Evolutionary conservation across 2,329 filamentous ascomycete species (phyloP).

Genomic region (Botrytis pseudocinerea): DNA sequence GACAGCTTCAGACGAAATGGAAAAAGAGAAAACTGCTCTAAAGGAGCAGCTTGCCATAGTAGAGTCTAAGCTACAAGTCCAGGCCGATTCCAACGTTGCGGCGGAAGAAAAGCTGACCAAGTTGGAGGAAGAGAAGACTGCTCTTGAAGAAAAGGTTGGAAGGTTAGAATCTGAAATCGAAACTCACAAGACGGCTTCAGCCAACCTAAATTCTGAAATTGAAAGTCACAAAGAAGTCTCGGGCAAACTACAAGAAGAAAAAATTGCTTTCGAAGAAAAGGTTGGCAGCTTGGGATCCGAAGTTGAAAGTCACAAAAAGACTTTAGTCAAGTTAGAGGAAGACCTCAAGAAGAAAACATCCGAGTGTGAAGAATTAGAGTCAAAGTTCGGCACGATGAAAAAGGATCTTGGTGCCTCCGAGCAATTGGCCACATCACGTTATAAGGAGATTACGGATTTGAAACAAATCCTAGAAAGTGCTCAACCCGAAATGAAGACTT

Average conservation of each 20-base stretch:
- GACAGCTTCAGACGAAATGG: neutral
- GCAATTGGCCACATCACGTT: constrained; percentile 81
- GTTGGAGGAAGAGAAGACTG: constrained; percentile 67
- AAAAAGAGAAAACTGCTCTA: neutral
- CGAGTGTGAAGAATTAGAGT: constrained; percentile 68
- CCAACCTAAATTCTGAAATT: constrained; percentile 70
- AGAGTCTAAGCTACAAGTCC: neutral
- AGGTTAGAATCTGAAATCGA: constrained; percentile 71
- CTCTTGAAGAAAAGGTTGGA: constrained; percentile 62
- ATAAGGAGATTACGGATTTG: constrained; percentile 82
- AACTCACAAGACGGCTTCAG: constrained; percentile 33
- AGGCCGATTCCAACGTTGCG: constrained; percentile 41
- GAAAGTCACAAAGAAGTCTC: constrained; percentile 39
- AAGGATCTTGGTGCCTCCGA: constrained; percentile 84
- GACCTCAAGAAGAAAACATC: constrained; percentile 45
- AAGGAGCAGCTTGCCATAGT: neutral
- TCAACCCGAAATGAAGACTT: constrained; percentile 78
- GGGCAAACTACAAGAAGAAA: constrained; percentile 64
- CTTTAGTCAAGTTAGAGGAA: constrained; percentile 36
- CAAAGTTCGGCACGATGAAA: constrained; percentile 68
- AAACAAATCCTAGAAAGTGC: constrained; percentile 78
- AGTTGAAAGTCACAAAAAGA: constrained; percentile 48
- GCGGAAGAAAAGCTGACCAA: constrained; percentile 57
- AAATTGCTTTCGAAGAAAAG: constrained; percentile 60
- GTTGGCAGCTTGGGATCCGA: constrained; percentile 72